Conservation (phyloP, 2,329 filamentous ascomycete genomes). For the Penicillium sp. region DNA sequence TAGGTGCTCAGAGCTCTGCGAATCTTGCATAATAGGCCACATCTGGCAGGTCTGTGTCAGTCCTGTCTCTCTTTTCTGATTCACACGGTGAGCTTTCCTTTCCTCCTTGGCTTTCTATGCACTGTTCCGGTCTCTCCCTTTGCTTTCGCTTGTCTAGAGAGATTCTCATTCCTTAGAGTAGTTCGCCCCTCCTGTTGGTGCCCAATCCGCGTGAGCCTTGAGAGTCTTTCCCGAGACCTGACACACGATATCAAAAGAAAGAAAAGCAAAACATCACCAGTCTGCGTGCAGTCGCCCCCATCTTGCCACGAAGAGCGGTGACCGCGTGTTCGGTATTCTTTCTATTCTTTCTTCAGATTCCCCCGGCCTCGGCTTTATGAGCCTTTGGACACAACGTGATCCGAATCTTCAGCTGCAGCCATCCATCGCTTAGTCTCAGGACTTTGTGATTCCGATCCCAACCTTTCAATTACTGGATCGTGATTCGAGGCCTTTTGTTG, state of each 20-base stretch:
- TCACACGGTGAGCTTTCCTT: conserved; percentile 20
- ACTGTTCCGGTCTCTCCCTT: conserved; percentile 23
- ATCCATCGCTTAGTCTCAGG: conserved; percentile 28
- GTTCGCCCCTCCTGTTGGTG: conserved; percentile 31
- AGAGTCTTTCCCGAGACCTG: conserved; percentile 24
- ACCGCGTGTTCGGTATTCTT: not conserved
- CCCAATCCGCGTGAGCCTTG: conserved; percentile 29
- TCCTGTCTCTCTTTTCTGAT: conserved; percentile 14
- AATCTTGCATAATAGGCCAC: conserved; percentile 30
- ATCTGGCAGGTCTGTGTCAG: conserved; percentile 19
- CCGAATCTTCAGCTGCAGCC: conserved; percentile 28
- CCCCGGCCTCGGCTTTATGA: conserved; percentile 15
- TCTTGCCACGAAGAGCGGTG: conserved; percentile 12
- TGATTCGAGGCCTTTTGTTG: conserved; percentile 33
- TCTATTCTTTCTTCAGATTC: not conserved
- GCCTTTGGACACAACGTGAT: conserved; percentile 21
- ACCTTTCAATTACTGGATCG: conserved; percentile 26
- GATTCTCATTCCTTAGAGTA: conserved; percentile 32
- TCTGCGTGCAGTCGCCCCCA: conserved; percentile 7
- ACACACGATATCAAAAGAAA: conserved; percentile 14
- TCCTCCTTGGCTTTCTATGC: conserved; percentile 23
- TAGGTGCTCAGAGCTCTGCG: conserved; percentile 16
- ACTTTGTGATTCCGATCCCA: conserved; percentile 12
- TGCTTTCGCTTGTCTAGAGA: conserved; percentile 11
- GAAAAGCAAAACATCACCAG: conserved; percentile 27